Percentiles rank a stretch among this genome's conserved stretches.
phyloP scores from a whole-genome alignment of 2,329 filamentous ascomycete species.

The Pseudonectria buxi region DNA sequence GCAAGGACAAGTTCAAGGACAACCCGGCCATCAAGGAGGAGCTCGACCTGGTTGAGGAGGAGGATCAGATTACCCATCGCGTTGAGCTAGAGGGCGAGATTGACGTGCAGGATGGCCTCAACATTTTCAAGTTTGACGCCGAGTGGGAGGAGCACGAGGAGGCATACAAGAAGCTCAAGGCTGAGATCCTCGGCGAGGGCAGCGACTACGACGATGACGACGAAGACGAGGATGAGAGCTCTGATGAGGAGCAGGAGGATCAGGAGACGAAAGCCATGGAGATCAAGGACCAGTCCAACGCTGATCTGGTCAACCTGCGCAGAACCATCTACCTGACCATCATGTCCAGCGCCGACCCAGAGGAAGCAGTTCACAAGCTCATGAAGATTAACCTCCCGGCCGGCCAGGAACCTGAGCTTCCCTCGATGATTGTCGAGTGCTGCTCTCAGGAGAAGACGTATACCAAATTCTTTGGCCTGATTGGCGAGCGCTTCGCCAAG shows the following conservation, averaged over 20 bases:
- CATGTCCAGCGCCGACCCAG: slow-evolving; percentile 91
- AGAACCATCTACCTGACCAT: slow-evolving; percentile 96
- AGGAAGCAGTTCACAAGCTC: slow-evolving; percentile 95
- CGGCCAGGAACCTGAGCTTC: slow-evolving; percentile 82
- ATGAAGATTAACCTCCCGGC: slow-evolving; percentile 86
- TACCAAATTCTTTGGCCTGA: slow-evolving; percentile 92
- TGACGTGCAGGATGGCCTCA: slow-evolving; percentile 78
- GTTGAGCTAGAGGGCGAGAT: slow-evolving; percentile 76
- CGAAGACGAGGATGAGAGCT: slow-evolving; percentile 54
- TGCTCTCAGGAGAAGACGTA: slow-evolving; percentile 96
- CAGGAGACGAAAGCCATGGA: slow-evolving; percentile 78
- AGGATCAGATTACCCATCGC: slow-evolving; percentile 93
- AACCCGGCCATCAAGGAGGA: slow-evolving; percentile 88
- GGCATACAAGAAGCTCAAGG: slow-evolving; percentile 82
- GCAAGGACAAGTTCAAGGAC: slow-evolving; percentile 95
- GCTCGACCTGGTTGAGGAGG: slow-evolving; percentile 90
- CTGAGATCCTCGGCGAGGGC: slow-evolving; percentile 89
- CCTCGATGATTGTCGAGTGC: slow-evolving; percentile 95
- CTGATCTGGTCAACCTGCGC: slow-evolving; percentile 86
- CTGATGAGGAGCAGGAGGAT: slow-evolving; percentile 65
- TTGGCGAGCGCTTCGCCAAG: slow-evolving; percentile 92
- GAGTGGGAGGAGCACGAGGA: slow-evolving; percentile 89
- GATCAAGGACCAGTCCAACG: slow-evolving; percentile 96
- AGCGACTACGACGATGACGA: slow-evolving; percentile 75
- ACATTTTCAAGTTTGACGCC: slow-evolving; percentile 90